Base-by-base conservation (phyloP, 169 alveolate genomes). In the Eimeria acervulina region DNA sequence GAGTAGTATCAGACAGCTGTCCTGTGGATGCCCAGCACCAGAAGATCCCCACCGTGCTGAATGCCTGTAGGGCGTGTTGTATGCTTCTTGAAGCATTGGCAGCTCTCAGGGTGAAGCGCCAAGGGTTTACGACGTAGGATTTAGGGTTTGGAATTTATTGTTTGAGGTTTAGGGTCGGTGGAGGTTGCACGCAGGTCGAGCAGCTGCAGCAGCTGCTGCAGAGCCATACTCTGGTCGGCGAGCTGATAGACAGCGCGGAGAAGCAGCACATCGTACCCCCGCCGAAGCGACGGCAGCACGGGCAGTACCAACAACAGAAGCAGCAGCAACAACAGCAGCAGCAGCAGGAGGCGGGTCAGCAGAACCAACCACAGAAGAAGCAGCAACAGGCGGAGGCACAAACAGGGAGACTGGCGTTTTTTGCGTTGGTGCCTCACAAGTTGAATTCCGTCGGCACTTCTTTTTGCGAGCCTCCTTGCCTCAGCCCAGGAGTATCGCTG, bases 191-290 rank as follows among this genome's bases (percentile, higher is more conserved):
- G 21, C 88, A 93, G 96, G 96, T 83, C 28, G 38, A 31, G 68
- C n/a, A 42, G 23, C 68, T 93, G 76, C 76, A 93, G 89, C 19
- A 31, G 52, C 66, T 93, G 80, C 94, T 93, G 38, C 81, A 88
- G 70, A n/a, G 59, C 40, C 94, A 93, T 84, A 93, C 96, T 28
- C 47, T 93, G 38, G 94, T 93, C 26, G 96, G 96, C 36, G 96
- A 93, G 90, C 74, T 93, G 68, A 90, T 93, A 15, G 94, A 72
- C 31, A n/a, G 90, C 81, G 51, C 63, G 23, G 94, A 83, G 70
- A 93, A 68, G 42, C 96, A 93, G 81, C 96, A 93, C 38, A 59
- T 93, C 51, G 85, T 93, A 36, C 81, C 83, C 23, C 42, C 80
- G 15, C n/a, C 74, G 12, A 84, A 40, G 15, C 74, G 52, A 15